Base-by-base conservation (phyloP, 1,284 basidiomycete genomes). In the Ganoderma lucidum region DNA sequence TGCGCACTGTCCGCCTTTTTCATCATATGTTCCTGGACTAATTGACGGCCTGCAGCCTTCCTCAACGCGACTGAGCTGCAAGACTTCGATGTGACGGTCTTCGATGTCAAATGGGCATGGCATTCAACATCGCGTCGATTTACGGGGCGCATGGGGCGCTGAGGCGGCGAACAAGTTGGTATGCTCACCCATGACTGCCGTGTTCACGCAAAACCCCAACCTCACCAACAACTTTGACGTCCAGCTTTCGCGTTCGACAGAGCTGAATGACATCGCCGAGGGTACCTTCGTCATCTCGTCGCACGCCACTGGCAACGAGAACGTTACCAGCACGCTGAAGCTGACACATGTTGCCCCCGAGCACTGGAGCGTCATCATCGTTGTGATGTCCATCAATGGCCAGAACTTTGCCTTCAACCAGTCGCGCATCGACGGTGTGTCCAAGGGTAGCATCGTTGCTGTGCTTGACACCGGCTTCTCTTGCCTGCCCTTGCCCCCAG, bases 81-180 rank as follows among this genome's bases (percentile, higher is more conserved):
- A 70, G 30, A 58, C 65, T 62, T 72, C 73, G 90, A 37, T 78
- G 91, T 37, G 80, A 74, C 12, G 76, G 70, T 37, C 87, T n/a
- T 89, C 0, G 85, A 89, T 0, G 88, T 92, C 0, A 78, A 93
- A 77, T 93, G 65, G 92, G 92, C 2, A 83, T 93, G 63, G 92
- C 79, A 3, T 93, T 88, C 78, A 80, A 87, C 70, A 77, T 79
- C 61, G 82, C 90, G 4, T 74, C 84, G 1, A 86, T 67, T 6
- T 65, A 45, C 86, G 80, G 81, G n/a, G 90, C 91, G 17, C 58
- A 1, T 62, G 65, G 51, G 68, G 71, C 51, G 37, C 37, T 0
- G 66, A 58, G 4, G 62, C 45, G 0, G 71, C 64, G 0, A 28
- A 53, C 28, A 2, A 32, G 14, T 39, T 72, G 6, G 71, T 41